A percentile compares a stretch with the other conserved stretches of the same genome.
These are phyloP conservation scores for Amaranthus palmeri DNA, from an alignment of 148 eudicot genomes.

Conservation along the genomic window DNA sequence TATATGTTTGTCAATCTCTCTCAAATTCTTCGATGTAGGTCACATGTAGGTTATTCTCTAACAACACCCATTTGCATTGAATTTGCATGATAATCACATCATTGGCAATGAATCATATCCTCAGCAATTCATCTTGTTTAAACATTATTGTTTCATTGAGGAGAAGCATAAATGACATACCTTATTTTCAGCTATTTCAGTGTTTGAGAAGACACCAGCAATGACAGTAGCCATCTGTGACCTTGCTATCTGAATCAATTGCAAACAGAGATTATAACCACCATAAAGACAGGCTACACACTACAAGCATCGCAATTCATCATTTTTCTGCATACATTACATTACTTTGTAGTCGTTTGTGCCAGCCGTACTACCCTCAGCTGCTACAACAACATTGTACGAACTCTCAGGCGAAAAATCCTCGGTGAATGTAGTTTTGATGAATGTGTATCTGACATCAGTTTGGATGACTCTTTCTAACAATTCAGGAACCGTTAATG, in stretches of 20 bases:
- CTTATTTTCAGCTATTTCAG: slow-evolving; percentile 82
- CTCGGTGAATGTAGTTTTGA: slow-evolving; percentile 63
- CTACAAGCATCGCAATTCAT: slow-evolving; percentile 7
- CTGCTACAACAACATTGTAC: slow-evolving; percentile 66
- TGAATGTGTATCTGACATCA: slow-evolving; percentile 64
- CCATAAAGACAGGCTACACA: not conserved
- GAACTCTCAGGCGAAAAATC: slow-evolving; percentile 69
- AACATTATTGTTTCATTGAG: not conserved
- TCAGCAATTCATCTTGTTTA: not conserved
- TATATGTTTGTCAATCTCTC: too few species aligned
- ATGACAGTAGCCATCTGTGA: slow-evolving; percentile 77
- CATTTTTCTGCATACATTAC: slow-evolving; percentile 80
- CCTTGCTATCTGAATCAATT: slow-evolving; percentile 52
- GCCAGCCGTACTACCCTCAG: slow-evolving; percentile 52
- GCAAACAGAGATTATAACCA: slow-evolving; percentile 1
- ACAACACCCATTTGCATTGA: not conserved
- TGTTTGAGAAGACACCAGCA: slow-evolving; percentile 77
- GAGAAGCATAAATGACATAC: slow-evolving; percentile 24
- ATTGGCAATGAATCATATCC: not conserved
- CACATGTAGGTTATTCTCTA: too few species aligned
- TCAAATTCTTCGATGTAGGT: too few species aligned
- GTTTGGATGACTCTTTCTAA: slow-evolving; percentile 53
- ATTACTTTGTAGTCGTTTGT: slow-evolving; percentile 98
- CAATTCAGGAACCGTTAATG: slow-evolving; percentile 54
- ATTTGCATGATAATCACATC: not conserved